Evolutionary conservation across 305 asterid species (phyloP).

Genomic region (Solanum hybrid): DNA sequence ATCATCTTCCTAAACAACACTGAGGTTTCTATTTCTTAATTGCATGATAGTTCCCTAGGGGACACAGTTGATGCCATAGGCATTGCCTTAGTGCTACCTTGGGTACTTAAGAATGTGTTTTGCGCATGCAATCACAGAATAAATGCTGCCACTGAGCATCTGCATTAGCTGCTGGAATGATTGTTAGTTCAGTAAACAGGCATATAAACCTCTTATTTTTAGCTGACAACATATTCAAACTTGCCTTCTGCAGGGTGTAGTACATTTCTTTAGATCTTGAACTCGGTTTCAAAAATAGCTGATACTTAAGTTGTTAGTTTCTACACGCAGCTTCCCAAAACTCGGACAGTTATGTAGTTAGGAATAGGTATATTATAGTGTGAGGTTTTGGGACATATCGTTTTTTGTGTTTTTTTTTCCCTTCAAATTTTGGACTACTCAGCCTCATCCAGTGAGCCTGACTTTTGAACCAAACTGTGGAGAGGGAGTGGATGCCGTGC

Average conservation of each 20-base stretch:
- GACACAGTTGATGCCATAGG: neutral
- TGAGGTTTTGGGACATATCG: neutral
- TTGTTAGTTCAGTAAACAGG: neutral
- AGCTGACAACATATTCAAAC: neutral
- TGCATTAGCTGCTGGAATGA: neutral
- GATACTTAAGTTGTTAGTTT: neutral
- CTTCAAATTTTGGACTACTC: neutral
- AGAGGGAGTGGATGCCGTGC: neutral
- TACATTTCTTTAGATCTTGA: neutral
- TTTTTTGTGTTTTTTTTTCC: neutral
- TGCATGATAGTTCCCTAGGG: neutral
- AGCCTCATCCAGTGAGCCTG: neutral
- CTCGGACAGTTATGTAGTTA: neutral
- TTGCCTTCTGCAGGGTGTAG: neutral
- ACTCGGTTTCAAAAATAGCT: neutral
- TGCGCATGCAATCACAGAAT: neutral
- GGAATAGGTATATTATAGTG: neutral
- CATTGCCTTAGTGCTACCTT: neutral
- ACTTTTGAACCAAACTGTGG: neutral
- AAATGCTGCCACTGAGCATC: neutral
- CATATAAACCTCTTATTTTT: neutral
- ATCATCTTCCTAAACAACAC: neutral
- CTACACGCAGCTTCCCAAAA: neutral
- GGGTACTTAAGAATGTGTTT: neutral
- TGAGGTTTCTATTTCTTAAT: neutral